Evolutionary conservation across 2,329 filamentous ascomycete genomes (phyloP), one percentile per base, ranked within the genome.

Genomic region (Zymoseptoria passerinii): DNA sequence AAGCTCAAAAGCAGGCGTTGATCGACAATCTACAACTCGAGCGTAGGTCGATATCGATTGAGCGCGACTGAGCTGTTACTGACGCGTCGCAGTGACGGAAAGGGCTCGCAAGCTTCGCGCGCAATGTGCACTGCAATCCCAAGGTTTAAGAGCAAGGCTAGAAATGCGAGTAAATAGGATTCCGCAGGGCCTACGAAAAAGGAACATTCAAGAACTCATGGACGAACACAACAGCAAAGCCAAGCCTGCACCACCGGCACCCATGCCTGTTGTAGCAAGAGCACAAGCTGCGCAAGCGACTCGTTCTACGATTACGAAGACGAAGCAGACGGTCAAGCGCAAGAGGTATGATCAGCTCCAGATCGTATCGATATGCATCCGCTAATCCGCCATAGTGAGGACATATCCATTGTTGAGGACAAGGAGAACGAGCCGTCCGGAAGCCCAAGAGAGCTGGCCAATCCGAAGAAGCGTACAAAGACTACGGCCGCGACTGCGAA

Each of bases 131-230:
- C 81, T 95, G 8, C 92, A 96, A 74, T 89, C 91, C 20, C 88
- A 92, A 72, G 89, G 89, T 62, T 81, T 97, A 48, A 84, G 88
- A 61, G 86, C 90, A 60, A 87, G 92, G 61, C 87, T 99, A 55
- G 92, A 96, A 74, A 88, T 95, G 76, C 89, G 94, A 75, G 83
- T 97, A 72, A 96, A 96, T 71, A 86, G 94, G 56, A 94, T 97
- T 55, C 94, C 94, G 7, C 82, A 84, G 66, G 81, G 86, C 16
- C 76, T 96, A 63, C 86, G 92, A 60, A 89, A 87, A 69, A 81
- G 84, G 61, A 95, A 84, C 58, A 92, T 99, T 81, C 85, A 85
- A 57, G 92, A 96, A 50, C 79, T 97, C 8, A 72, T 92, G 5
- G 77, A 82, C 50, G 82, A 81, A 62, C 74, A 83, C 65, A 64